phyloP scores from a whole-genome alignment of 2,329 filamentous ascomycete species.

The Periconia macrospinosa region DNA sequence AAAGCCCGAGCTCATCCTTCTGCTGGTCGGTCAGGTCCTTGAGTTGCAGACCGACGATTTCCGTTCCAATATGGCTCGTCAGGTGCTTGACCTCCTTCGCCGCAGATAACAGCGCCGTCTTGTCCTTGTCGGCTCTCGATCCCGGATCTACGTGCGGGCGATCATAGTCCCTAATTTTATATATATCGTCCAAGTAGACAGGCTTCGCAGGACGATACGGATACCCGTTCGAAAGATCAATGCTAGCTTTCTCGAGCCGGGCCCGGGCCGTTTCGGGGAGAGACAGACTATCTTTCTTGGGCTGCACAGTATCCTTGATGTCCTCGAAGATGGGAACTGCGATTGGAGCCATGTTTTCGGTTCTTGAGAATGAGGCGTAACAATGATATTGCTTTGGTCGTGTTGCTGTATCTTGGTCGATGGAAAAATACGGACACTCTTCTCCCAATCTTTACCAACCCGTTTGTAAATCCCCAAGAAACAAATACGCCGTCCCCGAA shows the following conservation, averaged over 20 bases:
- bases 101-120: constrained; percentile 39
- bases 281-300: constrained; percentile 64
- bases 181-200: constrained; percentile 70
- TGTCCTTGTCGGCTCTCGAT: constrained; percentile 57
- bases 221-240: constrained; percentile 71
- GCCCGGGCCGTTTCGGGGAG: constrained; percentile 61
- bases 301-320: constrained; percentile 66
- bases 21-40: constrained; percentile 50
- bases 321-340: constrained; percentile 55
- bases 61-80: constrained; percentile 41
- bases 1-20: constrained; percentile 54
- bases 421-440: background rate
- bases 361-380: background rate
- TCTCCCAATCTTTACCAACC: background rate
- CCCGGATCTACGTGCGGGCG: constrained; percentile 37
- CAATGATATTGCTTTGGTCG: background rate
- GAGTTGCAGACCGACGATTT: constrained; percentile 49
- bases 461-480: background rate
- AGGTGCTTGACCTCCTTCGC: constrained; percentile 48
- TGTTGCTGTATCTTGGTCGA: background rate
- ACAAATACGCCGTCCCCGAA: background rate
- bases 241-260: constrained; percentile 67
- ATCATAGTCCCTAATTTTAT: constrained; percentile 60
- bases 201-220: constrained; percentile 70
- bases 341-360: constrained; percentile 55